A percentile compares a stretch with the other conserved stretches of the same genome.
Conservation (phyloP, 495 filamentous ascomycete species). For the Copromyces sp. region DNA sequence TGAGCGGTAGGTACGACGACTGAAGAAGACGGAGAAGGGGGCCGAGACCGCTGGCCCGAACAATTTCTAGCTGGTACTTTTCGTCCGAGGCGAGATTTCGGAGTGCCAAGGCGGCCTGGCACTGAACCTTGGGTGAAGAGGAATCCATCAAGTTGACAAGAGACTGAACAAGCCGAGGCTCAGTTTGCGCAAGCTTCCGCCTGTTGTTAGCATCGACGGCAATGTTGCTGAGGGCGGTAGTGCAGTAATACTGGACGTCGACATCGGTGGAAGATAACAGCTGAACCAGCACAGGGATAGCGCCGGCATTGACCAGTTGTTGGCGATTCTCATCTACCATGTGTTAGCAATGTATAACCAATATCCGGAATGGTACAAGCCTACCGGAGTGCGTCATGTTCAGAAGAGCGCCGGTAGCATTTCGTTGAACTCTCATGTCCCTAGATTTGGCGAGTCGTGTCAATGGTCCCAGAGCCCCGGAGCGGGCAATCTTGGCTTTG, state of each 20-base stretch:
- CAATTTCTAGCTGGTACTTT: constrained; percentile 97
- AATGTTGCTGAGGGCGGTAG: constrained; percentile 95
- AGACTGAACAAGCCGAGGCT: constrained; percentile 81
- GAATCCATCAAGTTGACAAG: constrained; percentile 96
- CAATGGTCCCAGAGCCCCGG: constrained; percentile 81
- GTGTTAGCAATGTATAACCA: constrained; percentile 15
- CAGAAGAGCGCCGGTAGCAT: constrained; percentile 88
- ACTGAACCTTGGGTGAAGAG: constrained; percentile 93
- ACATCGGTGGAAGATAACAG: constrained; percentile 85
- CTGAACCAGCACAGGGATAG: constrained; percentile 92
- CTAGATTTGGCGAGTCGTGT: constrained; percentile 92
- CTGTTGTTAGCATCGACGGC: constrained; percentile 88
- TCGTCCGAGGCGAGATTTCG: constrained; percentile 96
- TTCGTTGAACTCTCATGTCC: constrained; percentile 96
- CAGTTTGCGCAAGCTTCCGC: constrained; percentile 79
- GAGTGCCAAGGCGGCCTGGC: constrained; percentile 88
- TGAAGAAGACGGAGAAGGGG: constrained; percentile 82
- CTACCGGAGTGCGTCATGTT: constrained; percentile 99
- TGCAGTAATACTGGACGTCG: constrained; percentile 99
- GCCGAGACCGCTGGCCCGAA: constrained; percentile 71
- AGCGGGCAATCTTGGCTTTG: constrained; percentile 95
- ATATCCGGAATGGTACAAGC: constrained; percentile 11
- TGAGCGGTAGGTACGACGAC: constrained; percentile 89
- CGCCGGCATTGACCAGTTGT: constrained; percentile 91
- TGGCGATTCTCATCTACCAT: constrained; percentile 84